phyloP scores from a whole-genome alignment of 1,284 basidiomycete species.

The Melanopsichium pennsylvanicum region DNA sequence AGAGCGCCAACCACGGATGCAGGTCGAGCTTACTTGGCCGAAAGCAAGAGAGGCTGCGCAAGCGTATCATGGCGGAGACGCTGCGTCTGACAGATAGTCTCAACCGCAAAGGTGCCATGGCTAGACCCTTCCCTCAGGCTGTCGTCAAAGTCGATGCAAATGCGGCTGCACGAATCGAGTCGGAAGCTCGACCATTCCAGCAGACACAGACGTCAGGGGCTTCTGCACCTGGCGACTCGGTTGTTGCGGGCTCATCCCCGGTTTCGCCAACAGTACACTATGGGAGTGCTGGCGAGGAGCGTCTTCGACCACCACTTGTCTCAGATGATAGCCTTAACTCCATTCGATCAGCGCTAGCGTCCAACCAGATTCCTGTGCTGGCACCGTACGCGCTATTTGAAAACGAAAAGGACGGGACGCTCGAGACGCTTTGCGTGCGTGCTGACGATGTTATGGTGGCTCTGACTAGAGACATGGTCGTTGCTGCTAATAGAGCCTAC shows the following conservation, averaged over 20 bases:
- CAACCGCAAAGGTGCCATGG: slow-evolving; percentile 82
- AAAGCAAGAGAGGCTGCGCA: slow-evolving; percentile 67
- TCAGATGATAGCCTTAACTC: slow-evolving; percentile 78
- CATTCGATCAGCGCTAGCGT: slow-evolving; percentile 84
- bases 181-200: slow-evolving; percentile 22
- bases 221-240: slow-evolving; percentile 3
- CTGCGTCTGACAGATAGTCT: slow-evolving; percentile 77
- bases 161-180: slow-evolving; percentile 28
- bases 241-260: slow-evolving; percentile 19
- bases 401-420: slow-evolving; percentile 67
- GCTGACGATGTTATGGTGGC: slow-evolving; percentile 91
- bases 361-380: slow-evolving; percentile 94
- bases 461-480: slow-evolving; percentile 84
- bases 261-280: slow-evolving; percentile 25
- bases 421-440: slow-evolving; percentile 82
- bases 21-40: slow-evolving; percentile 22
- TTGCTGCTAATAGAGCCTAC: slow-evolving; percentile 44
- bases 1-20: slow-evolving; percentile 4
- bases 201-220: slow-evolving; percentile 5
- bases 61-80: slow-evolving; percentile 76
- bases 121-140: slow-evolving; percentile 75
- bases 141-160: slow-evolving; percentile 51
- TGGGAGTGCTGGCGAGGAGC: slow-evolving; percentile 26
- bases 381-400: slow-evolving; percentile 93
- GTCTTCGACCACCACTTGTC: slow-evolving; percentile 66